These are phyloP conservation scores for Fusarium cyanostomum DNA, from an alignment of 2,329 filamentous ascomycete species.

Conservation along the genomic window DNA sequence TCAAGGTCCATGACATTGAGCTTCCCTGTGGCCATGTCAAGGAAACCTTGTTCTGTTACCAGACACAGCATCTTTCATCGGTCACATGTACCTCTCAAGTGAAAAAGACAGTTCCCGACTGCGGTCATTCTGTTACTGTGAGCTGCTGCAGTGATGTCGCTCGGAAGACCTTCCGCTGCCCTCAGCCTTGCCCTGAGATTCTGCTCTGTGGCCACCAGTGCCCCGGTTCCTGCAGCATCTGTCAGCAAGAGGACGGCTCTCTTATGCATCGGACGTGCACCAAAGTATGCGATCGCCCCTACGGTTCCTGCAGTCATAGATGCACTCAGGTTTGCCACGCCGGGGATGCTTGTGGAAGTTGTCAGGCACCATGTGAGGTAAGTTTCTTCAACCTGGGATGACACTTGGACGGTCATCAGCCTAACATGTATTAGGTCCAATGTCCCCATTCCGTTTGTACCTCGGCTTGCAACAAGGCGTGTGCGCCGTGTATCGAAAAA, in stretches of 20 bases:
- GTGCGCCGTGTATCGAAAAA: conserved; percentile 65
- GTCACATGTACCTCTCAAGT: conserved; percentile 7
- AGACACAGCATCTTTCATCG: background rate
- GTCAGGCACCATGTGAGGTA: conserved; percentile 64
- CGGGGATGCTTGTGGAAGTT: conserved; percentile 53
- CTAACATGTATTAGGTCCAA: conserved; percentile 44
- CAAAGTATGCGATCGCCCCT: conserved; percentile 58
- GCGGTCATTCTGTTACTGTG: conserved; percentile 4
- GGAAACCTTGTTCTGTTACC: conserved; percentile 9
- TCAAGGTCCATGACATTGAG: conserved; percentile 2
- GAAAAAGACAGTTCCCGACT: conserved; percentile 7
- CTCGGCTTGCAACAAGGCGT: conserved; percentile 64
- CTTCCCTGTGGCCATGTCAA: conserved; percentile 35
- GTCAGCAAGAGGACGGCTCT: background rate
- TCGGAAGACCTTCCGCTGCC: conserved; percentile 5
- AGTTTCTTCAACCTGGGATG: background rate
- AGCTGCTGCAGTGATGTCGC: conserved; percentile 13
- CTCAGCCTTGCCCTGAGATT: conserved; percentile 37
- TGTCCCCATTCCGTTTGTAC: conserved; percentile 66
- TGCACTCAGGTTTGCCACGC: conserved; percentile 50
- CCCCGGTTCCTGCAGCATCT: conserved; percentile 9
- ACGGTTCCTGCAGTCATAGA: conserved; percentile 64
- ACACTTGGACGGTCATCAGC: background rate
- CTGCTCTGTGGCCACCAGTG: conserved; percentile 53
- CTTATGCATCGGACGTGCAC: conserved; percentile 52